Evolutionary conservation across 2,329 filamentous ascomycete species (phyloP).

Genomic region (Calycina herbarum): DNA sequence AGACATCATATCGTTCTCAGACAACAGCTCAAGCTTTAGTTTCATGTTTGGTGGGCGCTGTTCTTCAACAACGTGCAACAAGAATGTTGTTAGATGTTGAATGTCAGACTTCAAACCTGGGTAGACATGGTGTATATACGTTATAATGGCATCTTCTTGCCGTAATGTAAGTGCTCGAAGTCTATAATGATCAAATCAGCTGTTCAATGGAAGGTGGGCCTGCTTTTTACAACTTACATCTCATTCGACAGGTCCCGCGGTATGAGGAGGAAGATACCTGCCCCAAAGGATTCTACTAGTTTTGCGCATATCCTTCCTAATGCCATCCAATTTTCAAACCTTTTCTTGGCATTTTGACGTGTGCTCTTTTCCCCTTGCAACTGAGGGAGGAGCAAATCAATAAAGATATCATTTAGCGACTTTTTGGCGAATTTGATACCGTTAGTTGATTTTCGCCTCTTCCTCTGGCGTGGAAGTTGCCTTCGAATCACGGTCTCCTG

Average conservation of each 20-base stretch:
- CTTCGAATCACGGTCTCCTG: conserved; percentile 12
- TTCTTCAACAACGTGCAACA: conserved; percentile 9
- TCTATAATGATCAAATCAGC: conserved; percentile 13
- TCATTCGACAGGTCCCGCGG: conserved; percentile 13
- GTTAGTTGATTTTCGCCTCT: conserved; percentile 9
- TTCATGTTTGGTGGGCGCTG: conserved; percentile 10
- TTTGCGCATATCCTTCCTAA: conserved; percentile 11
- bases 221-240: conserved; percentile 13
- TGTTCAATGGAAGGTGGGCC: conserved; percentile 4
- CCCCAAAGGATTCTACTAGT: conserved; percentile 12
- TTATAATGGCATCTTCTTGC: conserved; percentile 14
- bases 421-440: conserved; percentile 3
- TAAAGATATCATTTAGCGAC: conserved; percentile 19
- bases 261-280: conserved; percentile 15
- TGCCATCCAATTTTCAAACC: conserved; percentile 15
- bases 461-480: conserved; percentile 9
- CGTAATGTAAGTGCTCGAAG: conserved; percentile 6
- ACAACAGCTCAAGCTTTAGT: conserved; percentile 17
- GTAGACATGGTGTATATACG: conserved; percentile 10
- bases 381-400: conserved; percentile 17
- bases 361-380: conserved; percentile 13
- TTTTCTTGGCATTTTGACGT: conserved; percentile 14
- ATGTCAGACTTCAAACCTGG: conserved; percentile 13
- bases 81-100: conserved; percentile 11
- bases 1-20: conserved; percentile 16